Evolutionary conservation across 306 rosid genomes (phyloP), one percentile per base, ranked within the genome.

Genomic region (Crataegus laevigata): DNA sequence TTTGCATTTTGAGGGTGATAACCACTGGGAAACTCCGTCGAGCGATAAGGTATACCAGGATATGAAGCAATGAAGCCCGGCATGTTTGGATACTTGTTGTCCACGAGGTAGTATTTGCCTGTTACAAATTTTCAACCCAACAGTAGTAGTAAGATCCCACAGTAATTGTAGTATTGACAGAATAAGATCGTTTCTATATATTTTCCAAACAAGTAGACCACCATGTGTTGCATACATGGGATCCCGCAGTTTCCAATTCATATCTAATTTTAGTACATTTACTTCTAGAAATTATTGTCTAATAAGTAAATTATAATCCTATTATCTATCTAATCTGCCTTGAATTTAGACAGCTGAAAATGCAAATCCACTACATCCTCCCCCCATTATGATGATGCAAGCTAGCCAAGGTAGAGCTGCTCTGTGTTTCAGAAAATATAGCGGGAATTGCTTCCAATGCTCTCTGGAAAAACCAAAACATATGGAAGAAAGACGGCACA

Each of bases 101-200:
- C 96, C 80, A 91, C 89, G 9, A 93, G 85, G 84, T 93, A 91
- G 86, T 84, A 93, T 78, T 85, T 93, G 71, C 98, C 98, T 91
- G 90, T 69, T 25, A 74, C 66, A 83, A 75, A 65, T 70, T 73
- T 71, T 62, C 63, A 68, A 74, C 67, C 28, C 26, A 82, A 68
- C 3, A 75, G 34, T 65, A 69, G 64, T 66, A 78, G 72, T 66
- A 52, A 66, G 77, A 69, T 38, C n/a, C 45, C 60, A 71, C 19
- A 76, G 12, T 26, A 66, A 17, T 28, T 72, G 72, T 57, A 71
- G 60, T 42, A n/a, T 13, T 19, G 12, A 72, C 69, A 52, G 5
- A 24, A 4, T 29, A 68, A 68, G 79, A 68, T 24, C 17, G 67
- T 21, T 76, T 57, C 6, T 34, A 43, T 47, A 66, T 34, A 36